phyloP scores from a whole-genome alignment of 371 early-diverging fungal species.

The Actinomortierella wolfii region DNA sequence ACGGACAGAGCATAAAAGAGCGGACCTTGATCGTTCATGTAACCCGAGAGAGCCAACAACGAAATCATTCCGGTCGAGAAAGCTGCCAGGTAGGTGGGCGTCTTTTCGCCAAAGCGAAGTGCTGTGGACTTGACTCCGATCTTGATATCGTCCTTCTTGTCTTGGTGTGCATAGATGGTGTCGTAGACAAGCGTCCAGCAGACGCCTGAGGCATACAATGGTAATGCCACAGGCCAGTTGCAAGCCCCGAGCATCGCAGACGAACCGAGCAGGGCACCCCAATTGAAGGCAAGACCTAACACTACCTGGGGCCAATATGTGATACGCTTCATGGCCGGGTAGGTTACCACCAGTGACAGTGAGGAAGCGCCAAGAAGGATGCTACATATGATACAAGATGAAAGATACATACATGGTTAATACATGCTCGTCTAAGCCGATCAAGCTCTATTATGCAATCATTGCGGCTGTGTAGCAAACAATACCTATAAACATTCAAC shows the following conservation, averaged over 20 bases:
- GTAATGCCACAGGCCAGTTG: conserved; percentile 75
- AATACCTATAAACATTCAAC: conserved; percentile 72
- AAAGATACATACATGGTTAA: not conserved
- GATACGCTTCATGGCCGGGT: conserved; percentile 95
- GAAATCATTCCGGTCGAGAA: conserved; percentile 77
- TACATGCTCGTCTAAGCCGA: not conserved
- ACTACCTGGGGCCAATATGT: conserved; percentile 96
- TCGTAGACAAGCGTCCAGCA: conserved; percentile 97
- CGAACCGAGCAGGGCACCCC: conserved; percentile 95
- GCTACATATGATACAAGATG: conserved; percentile 39
- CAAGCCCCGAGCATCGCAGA: conserved; percentile 81
- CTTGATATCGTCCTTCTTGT: conserved; percentile 85
- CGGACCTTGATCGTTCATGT: conserved; percentile 77
- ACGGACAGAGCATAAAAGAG: conserved; percentile 76
- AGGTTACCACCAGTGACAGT: conserved; percentile 76
- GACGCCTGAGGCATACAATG: conserved; percentile 86
- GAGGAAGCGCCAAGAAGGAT: conserved; percentile 86
- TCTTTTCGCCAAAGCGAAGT: conserved; percentile 78
- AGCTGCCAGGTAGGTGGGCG: conserved; percentile 70
- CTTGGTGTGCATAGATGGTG: conserved; percentile 96
- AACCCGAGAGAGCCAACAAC: conserved; percentile 74
- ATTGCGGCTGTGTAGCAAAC: not conserved
- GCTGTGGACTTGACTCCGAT: conserved; percentile 95
- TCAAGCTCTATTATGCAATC: not conserved
- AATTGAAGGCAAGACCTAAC: conserved; percentile 91